Base-by-base conservation (phyloP, 805 yeast genomes). In the Candida jianshihensis region DNA sequence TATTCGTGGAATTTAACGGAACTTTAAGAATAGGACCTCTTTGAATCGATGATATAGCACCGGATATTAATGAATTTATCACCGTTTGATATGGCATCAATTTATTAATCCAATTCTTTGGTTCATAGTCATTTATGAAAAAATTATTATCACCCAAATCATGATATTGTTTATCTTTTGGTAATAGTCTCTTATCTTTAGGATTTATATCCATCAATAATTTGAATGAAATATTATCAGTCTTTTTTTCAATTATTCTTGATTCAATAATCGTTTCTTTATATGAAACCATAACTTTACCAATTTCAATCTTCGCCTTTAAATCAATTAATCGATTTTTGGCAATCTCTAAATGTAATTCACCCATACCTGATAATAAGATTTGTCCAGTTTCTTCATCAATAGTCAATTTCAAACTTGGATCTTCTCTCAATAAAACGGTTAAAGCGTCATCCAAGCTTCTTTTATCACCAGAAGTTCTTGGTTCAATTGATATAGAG, bases 311-410 rank as follows among this genome's bases (percentile, higher is more conserved):
- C 38, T 80, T 77, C 3, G 95, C 96, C 55, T 81, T 81, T 70
- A 88, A 68, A 39, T 87, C 95, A 30, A 73, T 73, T n/a, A 85
- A 61, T 37, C 97, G 68, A 49, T 86, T 92, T 33, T 69, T 70
- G 2, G 92, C 83, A 46, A 92, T 88, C 47, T 92, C 97, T 34
- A 92, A 67, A 61, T 92, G 98, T 33, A 92, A 67, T 53, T 92
- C 97, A 28, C 98, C 98, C 97, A 90, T 90, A 22, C 98, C 98
- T 15, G 95, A 79, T 21, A 92, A 60, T 19, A 89, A 72, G 2
- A 89, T 79, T 61, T 92, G 97, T 6, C 92, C 95, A 38, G 86
- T 68, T 47, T 90, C 97, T 40, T 86, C 89, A 56, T 92, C 85
- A 34, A 68, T 71, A 4, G 74, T 60, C 7, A 86, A 71, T 21